Evolutionary conservation across 371 early-diverging fungal species (phyloP), one percentile per base, ranked within the genome.

Genomic region (Lichtheimia corymbifera): DNA sequence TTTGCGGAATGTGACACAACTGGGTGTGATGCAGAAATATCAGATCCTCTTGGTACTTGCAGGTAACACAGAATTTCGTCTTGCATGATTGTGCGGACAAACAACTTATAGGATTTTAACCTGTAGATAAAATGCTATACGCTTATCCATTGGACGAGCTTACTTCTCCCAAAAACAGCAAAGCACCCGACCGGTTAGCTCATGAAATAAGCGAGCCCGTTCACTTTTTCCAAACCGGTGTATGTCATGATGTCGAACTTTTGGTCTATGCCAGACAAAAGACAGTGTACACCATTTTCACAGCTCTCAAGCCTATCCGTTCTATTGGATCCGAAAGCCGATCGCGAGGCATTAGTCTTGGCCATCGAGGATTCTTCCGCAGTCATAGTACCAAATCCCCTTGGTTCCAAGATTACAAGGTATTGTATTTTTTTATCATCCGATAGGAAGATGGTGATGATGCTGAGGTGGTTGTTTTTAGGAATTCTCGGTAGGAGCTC

Each of bases 401-500:
- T 11, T 63, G 67, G 63, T 67, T 67, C 56, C 22, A 59, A n/a
- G 50, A 47, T 2, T 60, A 55, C 41, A 67, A 63, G 59, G 67
- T 62, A 61, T 28, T 12, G 17, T 42, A 17, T 11, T 59, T 15
- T 12, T 22, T 22, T 41, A 15, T 50, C n/a, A 13, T 44, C 6
- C 6, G 3, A 30, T 17, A 5, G 4, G 4, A 25, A 25, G 15
- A 5, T 1, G 27, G 25, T 52, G 22, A 42, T 11, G 2, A 20
- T 14, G 9, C 11, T 35, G 35, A 35, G 28, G 28, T n/a, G n/a
- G 4, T 3, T 14, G 45, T 28, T 50, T 12, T 20, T 62, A 82
- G 77, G 90, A 91, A 62, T 87, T 88, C 66, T 91, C 90, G 63
- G 84, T 91, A 51, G 88, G 89, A 5, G 77, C 87, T 14, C 88